A percentile compares a stretch with the other conserved stretches of the same genome.
Conservation (phyloP, 2,329 filamentous ascomycete genomes). For the Periglandula ipomoeae region DNA sequence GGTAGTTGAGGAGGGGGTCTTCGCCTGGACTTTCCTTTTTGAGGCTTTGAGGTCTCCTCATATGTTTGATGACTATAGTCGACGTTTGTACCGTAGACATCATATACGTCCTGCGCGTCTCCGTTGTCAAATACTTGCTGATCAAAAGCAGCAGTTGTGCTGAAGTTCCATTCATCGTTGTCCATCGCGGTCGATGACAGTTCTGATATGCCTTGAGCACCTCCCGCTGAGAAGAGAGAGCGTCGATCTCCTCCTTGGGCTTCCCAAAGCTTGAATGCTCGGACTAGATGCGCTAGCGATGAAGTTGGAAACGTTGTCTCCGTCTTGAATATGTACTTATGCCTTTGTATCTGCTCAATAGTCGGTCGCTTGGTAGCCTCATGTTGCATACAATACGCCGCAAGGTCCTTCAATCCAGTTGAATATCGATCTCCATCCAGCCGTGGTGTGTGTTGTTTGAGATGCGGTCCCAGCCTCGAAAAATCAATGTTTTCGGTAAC, state of each 20-base stretch:
- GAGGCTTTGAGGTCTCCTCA: conserved; percentile 42
- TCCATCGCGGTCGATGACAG: conserved; percentile 34
- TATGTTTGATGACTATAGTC: conserved; percentile 38
- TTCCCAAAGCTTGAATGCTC: conserved; percentile 68
- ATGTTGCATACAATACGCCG: conserved; percentile 64
- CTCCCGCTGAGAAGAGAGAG: conserved; percentile 51
- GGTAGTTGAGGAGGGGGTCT: conserved; percentile 50
- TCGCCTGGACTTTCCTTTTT: conserved; percentile 43
- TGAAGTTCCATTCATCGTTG: conserved; percentile 59
- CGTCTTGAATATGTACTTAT: conserved; percentile 59
- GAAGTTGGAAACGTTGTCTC: conserved; percentile 53
- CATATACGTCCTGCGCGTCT: conserved; percentile 49
- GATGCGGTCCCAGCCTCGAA: conserved; percentile 43
- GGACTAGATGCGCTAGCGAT: conserved; percentile 55
- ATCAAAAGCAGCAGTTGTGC: conserved; percentile 56
- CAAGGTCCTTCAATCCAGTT: conserved; percentile 55
- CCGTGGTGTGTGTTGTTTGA: conserved; percentile 54
- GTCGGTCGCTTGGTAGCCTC: conserved; percentile 59
- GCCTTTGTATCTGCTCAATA: conserved; percentile 59
- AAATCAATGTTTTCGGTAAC: conserved; percentile 41
- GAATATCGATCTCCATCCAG: conserved; percentile 67
- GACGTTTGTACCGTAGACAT: conserved; percentile 50
- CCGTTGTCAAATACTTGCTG: conserved; percentile 43
- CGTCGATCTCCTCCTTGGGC: conserved; percentile 60
- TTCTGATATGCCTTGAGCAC: conserved; percentile 44